phyloP scores from a whole-genome alignment of 495 filamentous ascomycete genomes.

The Lasiosphaeris hirsuta region DNA sequence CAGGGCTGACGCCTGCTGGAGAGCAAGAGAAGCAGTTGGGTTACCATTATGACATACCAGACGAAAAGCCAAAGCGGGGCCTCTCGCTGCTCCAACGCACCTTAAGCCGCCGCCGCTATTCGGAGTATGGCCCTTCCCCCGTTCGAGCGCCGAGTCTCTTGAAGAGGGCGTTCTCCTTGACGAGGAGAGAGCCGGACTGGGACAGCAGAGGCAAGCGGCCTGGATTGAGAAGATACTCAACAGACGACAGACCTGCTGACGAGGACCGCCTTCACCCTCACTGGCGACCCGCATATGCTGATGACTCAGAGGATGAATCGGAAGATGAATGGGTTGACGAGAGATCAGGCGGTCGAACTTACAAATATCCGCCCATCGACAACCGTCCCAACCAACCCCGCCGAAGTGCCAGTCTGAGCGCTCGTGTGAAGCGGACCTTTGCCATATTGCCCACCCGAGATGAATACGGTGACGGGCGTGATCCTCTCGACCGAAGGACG shows the following conservation, averaged over 20 bases:
- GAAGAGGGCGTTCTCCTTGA: constrained; percentile 41
- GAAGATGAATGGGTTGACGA: constrained; percentile 39
- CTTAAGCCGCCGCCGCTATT: constrained; percentile 54
- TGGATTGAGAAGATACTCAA: constrained; percentile 29
- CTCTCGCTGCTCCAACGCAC: constrained; percentile 57
- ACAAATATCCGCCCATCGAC: constrained; percentile 37
- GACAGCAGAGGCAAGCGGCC: constrained; percentile 40
- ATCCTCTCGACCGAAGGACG: constrained; percentile 44
- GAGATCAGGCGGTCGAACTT: constrained; percentile 28
- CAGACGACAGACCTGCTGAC: constrained; percentile 42
- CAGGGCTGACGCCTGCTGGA: constrained; percentile 46
- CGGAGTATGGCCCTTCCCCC: constrained; percentile 45
- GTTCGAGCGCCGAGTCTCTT: constrained; percentile 43
- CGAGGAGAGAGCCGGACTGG: constrained; percentile 24
- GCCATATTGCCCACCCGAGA: constrained; percentile 46
- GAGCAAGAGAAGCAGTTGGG: constrained; percentile 56
- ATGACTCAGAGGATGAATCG: constrained; percentile 53
- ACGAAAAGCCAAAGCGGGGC: constrained; percentile 39
- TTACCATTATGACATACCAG: constrained; percentile 41
- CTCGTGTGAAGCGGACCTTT: constrained; percentile 49
- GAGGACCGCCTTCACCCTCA: constrained; percentile 68
- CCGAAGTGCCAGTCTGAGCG: constrained; percentile 50
- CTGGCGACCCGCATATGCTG: constrained; percentile 76
- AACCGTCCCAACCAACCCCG: constrained; percentile 45
- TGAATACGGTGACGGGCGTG: constrained; percentile 35